phyloP scores from a whole-genome alignment of 148 eudicot species.

The Cornus florida region DNA sequence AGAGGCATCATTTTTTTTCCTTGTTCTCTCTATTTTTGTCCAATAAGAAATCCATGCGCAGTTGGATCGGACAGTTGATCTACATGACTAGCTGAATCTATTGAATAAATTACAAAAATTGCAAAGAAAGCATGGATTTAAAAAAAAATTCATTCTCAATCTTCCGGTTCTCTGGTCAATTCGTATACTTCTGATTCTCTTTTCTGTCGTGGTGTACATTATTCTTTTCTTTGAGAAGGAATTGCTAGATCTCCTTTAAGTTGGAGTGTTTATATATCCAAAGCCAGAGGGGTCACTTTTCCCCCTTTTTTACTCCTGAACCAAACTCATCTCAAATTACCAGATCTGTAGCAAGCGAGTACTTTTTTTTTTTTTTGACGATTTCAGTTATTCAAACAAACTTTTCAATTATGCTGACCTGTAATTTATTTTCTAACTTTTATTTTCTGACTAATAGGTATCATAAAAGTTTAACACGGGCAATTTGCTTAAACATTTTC shows the following conservation, averaged over 20 bases:
- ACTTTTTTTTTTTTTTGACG: not conserved
- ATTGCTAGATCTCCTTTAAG: not conserved
- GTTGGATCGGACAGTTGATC: not conserved
- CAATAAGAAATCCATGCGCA: not conserved
- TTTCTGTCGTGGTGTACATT: not conserved
- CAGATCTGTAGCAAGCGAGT: not conserved
- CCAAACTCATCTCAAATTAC: not conserved
- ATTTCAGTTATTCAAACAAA: not conserved
- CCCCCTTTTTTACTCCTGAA: not conserved
- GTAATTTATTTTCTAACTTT: too few species aligned
- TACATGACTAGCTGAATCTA: not conserved
- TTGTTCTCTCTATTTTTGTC: not conserved
- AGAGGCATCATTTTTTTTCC: too few species aligned
- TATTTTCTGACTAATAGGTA: not conserved
- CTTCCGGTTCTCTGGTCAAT: too few species aligned
- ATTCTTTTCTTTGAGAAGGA: not conserved
- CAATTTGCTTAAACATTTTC: not conserved
- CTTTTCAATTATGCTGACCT: not conserved
- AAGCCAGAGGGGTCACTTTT: not conserved
- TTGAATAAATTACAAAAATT: not conserved
- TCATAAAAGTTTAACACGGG: too few species aligned
- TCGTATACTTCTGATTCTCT: not conserved
- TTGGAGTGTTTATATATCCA: not conserved
- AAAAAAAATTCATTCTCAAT: too few species aligned
- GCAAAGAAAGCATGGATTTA: not conserved